phyloP scores from a whole-genome alignment of 1,284 basidiomycete genomes.

The Ustilago trichophora region DNA sequence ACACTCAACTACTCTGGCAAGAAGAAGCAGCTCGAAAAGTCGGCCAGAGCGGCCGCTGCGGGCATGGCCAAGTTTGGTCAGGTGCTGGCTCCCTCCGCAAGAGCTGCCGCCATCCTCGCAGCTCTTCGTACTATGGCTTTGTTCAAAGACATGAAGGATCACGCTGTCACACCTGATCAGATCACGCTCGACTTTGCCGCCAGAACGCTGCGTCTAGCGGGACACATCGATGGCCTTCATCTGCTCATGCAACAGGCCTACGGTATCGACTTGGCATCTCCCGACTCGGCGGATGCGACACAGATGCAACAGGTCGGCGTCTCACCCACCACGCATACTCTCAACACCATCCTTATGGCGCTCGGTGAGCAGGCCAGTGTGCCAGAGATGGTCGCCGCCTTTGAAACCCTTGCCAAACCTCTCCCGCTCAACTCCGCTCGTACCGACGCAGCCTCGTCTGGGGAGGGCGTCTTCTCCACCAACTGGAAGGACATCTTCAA shows the following conservation, averaged over 20 bases:
- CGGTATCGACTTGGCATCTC: conserved; percentile 55
- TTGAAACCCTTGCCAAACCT: conserved; percentile 57
- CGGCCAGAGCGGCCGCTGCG: conserved; percentile 27
- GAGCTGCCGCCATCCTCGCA: conserved; percentile 44
- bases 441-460: conserved; percentile 1
- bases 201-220: conserved; percentile 54
- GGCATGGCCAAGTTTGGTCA: conserved; percentile 35
- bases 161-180: conserved; percentile 34
- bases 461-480: conserved; percentile 37
- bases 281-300: conserved; percentile 28
- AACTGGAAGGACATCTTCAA: conserved; percentile 38
- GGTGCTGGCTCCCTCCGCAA: conserved; percentile 34
- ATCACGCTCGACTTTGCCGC: conserved; percentile 57
- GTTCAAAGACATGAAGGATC: conserved; percentile 54
- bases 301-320: conserved; percentile 12
- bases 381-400: conserved; percentile 61
- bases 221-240: conserved; percentile 54
- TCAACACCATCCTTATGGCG: conserved; percentile 63
- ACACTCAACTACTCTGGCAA: conserved; percentile 29
- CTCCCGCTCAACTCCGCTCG: conserved; percentile 19
- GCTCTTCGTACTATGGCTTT: conserved; percentile 47
- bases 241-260: conserved; percentile 53
- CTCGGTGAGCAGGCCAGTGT: conserved; percentile 62
- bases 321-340: conserved; percentile 52
- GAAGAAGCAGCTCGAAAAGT: conserved; percentile 27